Base-by-base conservation (phyloP, 352 stramenopile species). In the Globisporangium perplexum region DNA sequence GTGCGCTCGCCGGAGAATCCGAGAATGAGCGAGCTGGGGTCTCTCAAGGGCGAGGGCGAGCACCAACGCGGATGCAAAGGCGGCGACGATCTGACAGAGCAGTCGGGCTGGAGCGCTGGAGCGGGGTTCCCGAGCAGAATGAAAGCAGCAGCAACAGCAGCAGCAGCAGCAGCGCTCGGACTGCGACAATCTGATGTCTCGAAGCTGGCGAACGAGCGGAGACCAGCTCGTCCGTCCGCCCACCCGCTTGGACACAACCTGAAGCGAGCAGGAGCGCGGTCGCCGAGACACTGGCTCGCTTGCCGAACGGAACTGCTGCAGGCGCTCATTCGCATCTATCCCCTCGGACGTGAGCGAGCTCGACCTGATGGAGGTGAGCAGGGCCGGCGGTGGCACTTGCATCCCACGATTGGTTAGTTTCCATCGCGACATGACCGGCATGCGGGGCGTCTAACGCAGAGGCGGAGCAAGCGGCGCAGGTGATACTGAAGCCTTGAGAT, bases 401-500 rank as follows among this genome's bases (percentile, higher is more conserved):
- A 23, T 23, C 39, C 39, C 8, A 38, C 24, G 50, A 55, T 55
- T 55, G 50, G 50, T 55, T 55, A 55, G 45, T 55, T 46, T 46
- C 26, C 12, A 8, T 7, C 50, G 50, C 20, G 50, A 55, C 50
- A 55, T 55, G 49, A 55, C 33, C 33, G 33, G 33, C 33, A 12
- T 38, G 39, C 20, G 39, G 18, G 1, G 18, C 39, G 39, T 45
- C 39, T 45, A 45, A 45, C 7, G 39, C 39, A 22, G 1, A 55
- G 38, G 15, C 12, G 2, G 2, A 22, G 35, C 14, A 31, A 41
- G 31, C 31, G 24, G 12, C 36, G 28, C 50, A 47, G 50, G 50
- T 55, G 50, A 30, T 42, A 24, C 24, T 47, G 50, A 39, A 55
- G 38, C 50, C 50, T 31, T 55, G 36, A 55, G 50, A 55, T 55